These are phyloP conservation scores for Lanmaoa rubissima DNA, from an alignment of 768 basidiomycete genomes.

Conservation along the genomic window DNA sequence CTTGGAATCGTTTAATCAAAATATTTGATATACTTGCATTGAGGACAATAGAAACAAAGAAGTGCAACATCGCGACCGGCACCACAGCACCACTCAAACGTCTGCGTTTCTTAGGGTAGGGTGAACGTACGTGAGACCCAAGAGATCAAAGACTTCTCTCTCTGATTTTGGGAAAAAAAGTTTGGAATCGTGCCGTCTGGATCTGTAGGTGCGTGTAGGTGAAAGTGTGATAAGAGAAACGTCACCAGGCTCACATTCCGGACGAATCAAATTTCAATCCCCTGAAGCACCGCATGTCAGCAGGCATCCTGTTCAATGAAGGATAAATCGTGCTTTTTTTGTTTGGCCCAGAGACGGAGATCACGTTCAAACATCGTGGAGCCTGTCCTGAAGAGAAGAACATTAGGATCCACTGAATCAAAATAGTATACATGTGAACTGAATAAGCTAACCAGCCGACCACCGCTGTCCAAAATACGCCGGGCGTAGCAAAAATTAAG, in stretches of 20 bases:
- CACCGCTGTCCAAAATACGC: conserved; percentile 84
- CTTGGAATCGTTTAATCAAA: background rate
- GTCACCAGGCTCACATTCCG: conserved; percentile 55
- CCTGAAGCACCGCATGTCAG: conserved; percentile 35
- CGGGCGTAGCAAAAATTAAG: conserved; percentile 74
- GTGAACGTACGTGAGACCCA: conserved; percentile 69
- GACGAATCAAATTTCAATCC: conserved; percentile 85
- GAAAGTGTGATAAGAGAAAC: background rate
- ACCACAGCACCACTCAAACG: conserved; percentile 33
- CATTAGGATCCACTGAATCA: background rate
- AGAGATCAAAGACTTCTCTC: conserved; percentile 66
- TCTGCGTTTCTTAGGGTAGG: conserved; percentile 75
- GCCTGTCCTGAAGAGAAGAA: conserved; percentile 58
- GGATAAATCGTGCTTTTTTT: conserved; percentile 42
- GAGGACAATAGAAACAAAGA: background rate
- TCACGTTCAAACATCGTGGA: conserved; percentile 91
- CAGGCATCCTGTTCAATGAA: background rate
- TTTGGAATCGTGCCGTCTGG: conserved; percentile 62
- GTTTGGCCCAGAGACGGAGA: conserved; percentile 70
- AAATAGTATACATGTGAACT: background rate
- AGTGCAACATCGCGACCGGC: background rate
- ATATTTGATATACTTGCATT: background rate
- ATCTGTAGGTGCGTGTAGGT: conserved; percentile 24
- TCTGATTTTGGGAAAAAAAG: conserved; percentile 61
- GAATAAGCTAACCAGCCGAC: conserved; percentile 70